Conservation (phyloP, 345 rosid species). For the Geranium brycei region DNA sequence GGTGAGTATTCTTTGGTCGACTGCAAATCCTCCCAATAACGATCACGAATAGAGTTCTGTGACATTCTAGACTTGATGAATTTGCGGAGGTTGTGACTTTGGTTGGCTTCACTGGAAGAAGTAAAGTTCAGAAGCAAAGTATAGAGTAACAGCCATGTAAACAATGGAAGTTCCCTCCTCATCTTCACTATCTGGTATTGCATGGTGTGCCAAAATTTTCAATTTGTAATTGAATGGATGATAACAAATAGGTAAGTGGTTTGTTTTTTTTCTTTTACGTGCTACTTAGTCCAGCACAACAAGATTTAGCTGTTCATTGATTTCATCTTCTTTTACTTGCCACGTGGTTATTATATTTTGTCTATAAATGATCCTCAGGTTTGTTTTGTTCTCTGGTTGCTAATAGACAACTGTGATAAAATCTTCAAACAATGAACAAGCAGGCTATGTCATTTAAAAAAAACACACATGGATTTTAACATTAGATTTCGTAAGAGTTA, state of each 20-base stretch:
- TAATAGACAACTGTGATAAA: no score
- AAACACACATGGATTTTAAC: no score
- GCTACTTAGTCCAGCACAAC: no score
- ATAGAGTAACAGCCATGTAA: slow-evolving; percentile 1
- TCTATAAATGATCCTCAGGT: no score
- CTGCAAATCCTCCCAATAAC: slow-evolving; percentile 9
- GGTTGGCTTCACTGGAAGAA: slow-evolving; percentile 21
- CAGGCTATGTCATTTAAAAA: no score
- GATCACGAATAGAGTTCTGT: slow-evolving; percentile 9
- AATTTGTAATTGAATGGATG: background rate
- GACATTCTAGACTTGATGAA: slow-evolving; percentile 21
- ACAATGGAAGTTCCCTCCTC: background rate
- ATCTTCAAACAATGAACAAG: no score
- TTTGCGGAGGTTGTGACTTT: slow-evolving; percentile 15
- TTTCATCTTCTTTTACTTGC: no score
- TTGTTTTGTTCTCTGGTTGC: no score
- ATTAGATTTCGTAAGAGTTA: no score
- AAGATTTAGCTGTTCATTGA: no score
- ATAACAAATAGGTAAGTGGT: background rate
- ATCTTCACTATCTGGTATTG: background rate
- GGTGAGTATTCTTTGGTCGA: background rate
- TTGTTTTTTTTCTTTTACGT: no score
- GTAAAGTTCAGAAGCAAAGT: slow-evolving; percentile 6
- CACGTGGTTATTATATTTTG: no score
- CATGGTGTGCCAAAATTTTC: background rate